phyloP scores from a whole-genome alignment of 106 monocot species.

The Gastrodia elata region DNA sequence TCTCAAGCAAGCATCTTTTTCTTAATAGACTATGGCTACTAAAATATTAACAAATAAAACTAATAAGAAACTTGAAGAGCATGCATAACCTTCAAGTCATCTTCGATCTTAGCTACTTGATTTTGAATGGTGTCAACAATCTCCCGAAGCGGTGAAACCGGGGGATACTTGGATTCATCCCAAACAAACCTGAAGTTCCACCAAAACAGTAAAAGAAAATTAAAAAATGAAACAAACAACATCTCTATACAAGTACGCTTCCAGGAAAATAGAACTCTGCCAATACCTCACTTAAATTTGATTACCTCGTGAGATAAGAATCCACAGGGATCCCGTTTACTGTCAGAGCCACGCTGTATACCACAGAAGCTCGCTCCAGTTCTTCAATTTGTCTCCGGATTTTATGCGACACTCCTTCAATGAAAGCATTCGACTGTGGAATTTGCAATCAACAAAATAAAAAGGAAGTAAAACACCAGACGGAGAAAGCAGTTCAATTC shows the following conservation, averaged over 20 bases:
- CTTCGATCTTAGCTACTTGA: conserved; percentile 84
- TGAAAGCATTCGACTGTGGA: conserved; percentile 79
- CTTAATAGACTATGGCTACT: too few species aligned
- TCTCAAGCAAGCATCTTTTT: background rate
- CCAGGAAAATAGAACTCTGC: background rate
- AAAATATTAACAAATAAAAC: too few species aligned
- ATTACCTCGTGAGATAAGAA: conserved; percentile 81
- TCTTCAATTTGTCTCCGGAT: conserved; percentile 96
- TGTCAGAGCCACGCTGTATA: conserved; percentile 66
- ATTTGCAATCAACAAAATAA: conserved; percentile 8
- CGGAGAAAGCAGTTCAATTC: background rate
- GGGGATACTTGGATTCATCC: conserved; percentile 93
- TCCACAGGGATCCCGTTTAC: conserved; percentile 94
- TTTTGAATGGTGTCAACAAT: conserved; percentile 74
- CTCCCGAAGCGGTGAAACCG: conserved; percentile 80
- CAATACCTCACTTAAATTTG: background rate
- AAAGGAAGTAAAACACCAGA: background rate
- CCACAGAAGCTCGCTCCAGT: conserved; percentile 59
- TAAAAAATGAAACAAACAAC: background rate
- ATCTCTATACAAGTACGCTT: background rate
- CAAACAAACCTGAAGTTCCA: conserved; percentile 55
- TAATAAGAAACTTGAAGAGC: background rate
- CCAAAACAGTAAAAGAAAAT: background rate
- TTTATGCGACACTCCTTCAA: conserved; percentile 87
- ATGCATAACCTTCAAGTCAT: conserved; percentile 86